Evolutionary conservation across 1,139 yeast species (phyloP).

Genomic region (Maudiozyma humilis): DNA sequence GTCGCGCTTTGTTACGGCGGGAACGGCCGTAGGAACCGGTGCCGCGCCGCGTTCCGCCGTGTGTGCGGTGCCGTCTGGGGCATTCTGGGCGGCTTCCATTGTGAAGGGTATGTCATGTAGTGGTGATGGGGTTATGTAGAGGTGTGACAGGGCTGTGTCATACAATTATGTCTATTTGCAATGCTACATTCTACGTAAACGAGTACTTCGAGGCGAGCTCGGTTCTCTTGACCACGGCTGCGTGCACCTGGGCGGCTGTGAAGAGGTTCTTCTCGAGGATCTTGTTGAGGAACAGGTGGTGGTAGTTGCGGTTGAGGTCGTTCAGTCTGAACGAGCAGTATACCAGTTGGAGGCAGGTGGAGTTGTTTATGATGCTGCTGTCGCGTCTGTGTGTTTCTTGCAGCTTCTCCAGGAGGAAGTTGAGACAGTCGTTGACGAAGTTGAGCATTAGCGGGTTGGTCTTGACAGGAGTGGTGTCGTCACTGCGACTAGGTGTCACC

Average conservation of each 20-base stretch:
- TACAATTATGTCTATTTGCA: too few species aligned
- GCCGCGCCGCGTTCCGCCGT: too few species aligned
- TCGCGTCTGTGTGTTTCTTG: constrained; percentile 9
- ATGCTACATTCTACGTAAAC: constrained; percentile 5
- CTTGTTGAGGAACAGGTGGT: constrained; percentile 25
- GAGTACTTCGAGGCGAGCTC: constrained; percentile 27
- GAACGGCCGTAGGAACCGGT: neutral
- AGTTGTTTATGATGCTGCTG: constrained; percentile 17
- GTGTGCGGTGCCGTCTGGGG: too few species aligned
- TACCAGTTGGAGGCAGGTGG: constrained; percentile 29
- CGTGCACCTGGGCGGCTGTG: constrained; percentile 16
- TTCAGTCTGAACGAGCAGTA: constrained; percentile 32
- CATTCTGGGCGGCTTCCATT: too few species aligned
- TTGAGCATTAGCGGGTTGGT: constrained; percentile 25
- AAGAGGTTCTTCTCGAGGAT: constrained; percentile 20
- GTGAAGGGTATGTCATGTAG: too few species aligned
- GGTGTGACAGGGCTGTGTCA: too few species aligned
- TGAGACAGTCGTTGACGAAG: constrained; percentile 23
- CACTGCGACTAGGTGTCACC: too few species aligned
- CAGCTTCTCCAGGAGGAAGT: constrained; percentile 16
- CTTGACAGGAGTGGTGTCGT: constrained; percentile 4
- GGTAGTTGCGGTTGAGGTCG: constrained; percentile 27
- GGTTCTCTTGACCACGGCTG: constrained; percentile 27
- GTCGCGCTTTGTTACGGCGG: neutral
- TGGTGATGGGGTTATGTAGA: too few species aligned